Percentiles rank a stretch among this genome's conserved stretches.
Evolutionary conservation across 306 rosid genomes (phyloP).

Genomic region (Vachellia pachyceras): DNA sequence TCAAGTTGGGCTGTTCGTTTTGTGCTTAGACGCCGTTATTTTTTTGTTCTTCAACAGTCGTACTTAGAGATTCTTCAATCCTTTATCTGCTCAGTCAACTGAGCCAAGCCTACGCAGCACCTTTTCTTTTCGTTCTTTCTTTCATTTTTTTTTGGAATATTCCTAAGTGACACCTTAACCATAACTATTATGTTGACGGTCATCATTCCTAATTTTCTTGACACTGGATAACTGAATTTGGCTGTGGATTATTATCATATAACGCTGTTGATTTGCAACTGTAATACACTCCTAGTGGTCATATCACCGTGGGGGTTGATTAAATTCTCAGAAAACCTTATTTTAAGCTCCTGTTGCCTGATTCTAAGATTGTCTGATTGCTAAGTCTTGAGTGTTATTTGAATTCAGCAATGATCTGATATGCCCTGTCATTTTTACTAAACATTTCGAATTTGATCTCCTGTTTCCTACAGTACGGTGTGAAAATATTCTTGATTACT

Average conservation of each 20-base stretch:
- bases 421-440: conserved; percentile 27
- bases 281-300: not conserved
- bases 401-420: not conserved
- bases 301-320: not conserved
- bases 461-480: conserved; percentile 61
- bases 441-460: conserved; percentile 22
- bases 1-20: conserved; percentile 19
- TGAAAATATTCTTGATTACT: conserved; percentile 69
- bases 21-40: not conserved
- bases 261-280: not conserved
- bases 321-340: not conserved
- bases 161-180: not conserved
- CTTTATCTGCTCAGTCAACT: not conserved
- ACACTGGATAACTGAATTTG: not conserved
- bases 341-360: conserved; percentile 5
- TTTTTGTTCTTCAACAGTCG: not conserved
- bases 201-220: conserved; percentile 8
- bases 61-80: not conserved
- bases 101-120: not conserved
- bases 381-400: not conserved
- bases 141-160: too few relatives aligned
- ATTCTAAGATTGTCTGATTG: conserved; percentile 19
- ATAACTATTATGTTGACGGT: not conserved
- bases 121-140: not conserved
- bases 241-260: not conserved